Evolutionary conservation across 495 filamentous ascomycete genomes (phyloP), one percentile per base, ranked within the genome.

Genomic region (Aspergillus steynii): DNA sequence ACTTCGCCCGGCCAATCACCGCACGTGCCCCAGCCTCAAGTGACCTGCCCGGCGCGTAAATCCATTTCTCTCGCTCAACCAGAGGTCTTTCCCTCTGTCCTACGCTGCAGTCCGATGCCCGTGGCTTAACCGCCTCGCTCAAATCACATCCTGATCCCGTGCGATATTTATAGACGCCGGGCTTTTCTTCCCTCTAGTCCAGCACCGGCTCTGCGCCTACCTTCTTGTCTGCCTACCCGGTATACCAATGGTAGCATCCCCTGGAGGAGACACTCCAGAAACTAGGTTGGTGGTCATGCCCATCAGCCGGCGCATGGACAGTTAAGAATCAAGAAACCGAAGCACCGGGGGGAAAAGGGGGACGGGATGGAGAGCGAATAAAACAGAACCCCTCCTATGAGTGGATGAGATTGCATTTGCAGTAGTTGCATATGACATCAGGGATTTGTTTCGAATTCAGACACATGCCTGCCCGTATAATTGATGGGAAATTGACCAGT

Each of bases 41-140:
- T 62, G 61, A 66, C 59, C 61, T 57, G 57, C 64, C 52, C 34
- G 64, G 67, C 67, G 67, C 67, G 64, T 69, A 69, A 61, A 64
- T 50, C 25, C 28, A 0, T 10, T 46, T 25, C 14, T 25, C 25
- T 20, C 37, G 9, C 1, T 42, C 37, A 10, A 42, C 9, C 12
- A 12, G 37, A 20, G 20, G 20, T 20, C 20, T 46, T 46, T 46
- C 42, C 42, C 42, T 46, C 42, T 46, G 7, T 46, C 42, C 20
- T 45, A 59, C 48, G 15, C 15, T 1, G 56, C 31, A 20, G 29
- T n/a, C 29, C 45, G 37, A 37, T 34, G 6, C 37, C 20, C 10
- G 10, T n/a, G n/a, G 32, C 37, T 42, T 42, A 42, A 42, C 14
- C n/a, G 12, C 45, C 37, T 28, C 10, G 51, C 32, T 47, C 59